Conservation (phyloP, 2,329 filamentous ascomycete genomes). For the Cyclaneusma minus region DNA sequence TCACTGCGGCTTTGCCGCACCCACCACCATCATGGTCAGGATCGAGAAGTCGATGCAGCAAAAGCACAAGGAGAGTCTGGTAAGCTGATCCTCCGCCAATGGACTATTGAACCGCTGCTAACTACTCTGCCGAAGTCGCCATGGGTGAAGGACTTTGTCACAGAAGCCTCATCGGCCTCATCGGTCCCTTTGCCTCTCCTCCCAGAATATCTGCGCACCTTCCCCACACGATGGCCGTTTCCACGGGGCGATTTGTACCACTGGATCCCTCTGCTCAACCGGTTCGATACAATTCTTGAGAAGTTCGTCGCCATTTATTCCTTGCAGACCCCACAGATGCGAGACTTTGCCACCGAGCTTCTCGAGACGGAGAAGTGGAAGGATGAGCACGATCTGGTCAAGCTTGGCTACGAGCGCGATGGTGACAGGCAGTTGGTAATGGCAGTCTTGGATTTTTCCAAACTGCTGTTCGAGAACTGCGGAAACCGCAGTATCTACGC, state of each 20-base stretch:
- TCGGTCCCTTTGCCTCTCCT: constrained; percentile 59
- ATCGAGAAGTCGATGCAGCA: constrained; percentile 51
- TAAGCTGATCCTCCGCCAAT: constrained; percentile 22
- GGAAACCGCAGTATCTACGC: constrained; percentile 93
- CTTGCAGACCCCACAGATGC: constrained; percentile 62
- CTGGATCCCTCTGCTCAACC: constrained; percentile 90
- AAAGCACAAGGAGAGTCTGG: constrained; percentile 53
- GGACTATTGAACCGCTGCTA: constrained; percentile 7
- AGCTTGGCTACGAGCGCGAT: constrained; percentile 52
- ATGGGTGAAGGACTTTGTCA: constrained; percentile 70
- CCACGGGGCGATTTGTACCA: constrained; percentile 92
- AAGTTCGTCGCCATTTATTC: constrained; percentile 68
- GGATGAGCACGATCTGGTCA: constrained; percentile 29
- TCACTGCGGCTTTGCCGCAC: constrained; percentile 41
- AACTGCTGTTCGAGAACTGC: constrained; percentile 81
- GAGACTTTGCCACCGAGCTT: constrained; percentile 54
- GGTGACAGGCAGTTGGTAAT: constrained; percentile 73
- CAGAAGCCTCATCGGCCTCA: constrained; percentile 50
- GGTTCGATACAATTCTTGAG: constrained; percentile 81
- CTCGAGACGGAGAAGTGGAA: constrained; percentile 38
- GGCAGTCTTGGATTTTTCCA: constrained; percentile 69
- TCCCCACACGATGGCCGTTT: constrained; percentile 86
- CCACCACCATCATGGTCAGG: constrained; percentile 46
- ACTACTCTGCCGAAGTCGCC: constrained; percentile 48
- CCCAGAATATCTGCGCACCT: constrained; percentile 59